Percentiles rank a stretch among this genome's conserved stretches.
Evolutionary conservation across 2,329 filamentous ascomycete genomes (phyloP).

Genomic region (Lasiodiplodia sp.): DNA sequence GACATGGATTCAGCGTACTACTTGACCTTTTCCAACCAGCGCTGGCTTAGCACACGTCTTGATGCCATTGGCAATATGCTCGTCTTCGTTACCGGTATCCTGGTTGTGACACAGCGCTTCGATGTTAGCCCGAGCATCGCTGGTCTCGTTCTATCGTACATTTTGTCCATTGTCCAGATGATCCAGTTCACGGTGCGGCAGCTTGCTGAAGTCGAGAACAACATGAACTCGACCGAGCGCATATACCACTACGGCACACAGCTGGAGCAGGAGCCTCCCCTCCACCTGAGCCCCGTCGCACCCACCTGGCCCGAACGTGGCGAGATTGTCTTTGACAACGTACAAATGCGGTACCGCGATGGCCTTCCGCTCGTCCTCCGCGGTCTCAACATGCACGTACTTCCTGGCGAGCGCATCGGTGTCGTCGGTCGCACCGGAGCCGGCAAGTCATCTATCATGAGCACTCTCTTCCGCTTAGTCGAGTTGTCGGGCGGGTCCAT

Average conservation of each 20-base stretch:
- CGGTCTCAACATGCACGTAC: slow-evolving; percentile 69
- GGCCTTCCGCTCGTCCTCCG: slow-evolving; percentile 59
- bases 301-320: slow-evolving; percentile 85
- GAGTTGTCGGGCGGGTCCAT: slow-evolving; percentile 58
- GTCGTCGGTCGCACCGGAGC: slow-evolving; percentile 84
- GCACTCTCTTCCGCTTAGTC: slow-evolving; percentile 76
- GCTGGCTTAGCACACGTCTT: slow-evolving; percentile 87
- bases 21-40: slow-evolving; percentile 92
- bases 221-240: slow-evolving; percentile 96
- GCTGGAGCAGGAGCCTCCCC: slow-evolving; percentile 87
- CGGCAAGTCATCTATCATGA: slow-evolving; percentile 85
- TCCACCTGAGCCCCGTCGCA: slow-evolving; percentile 75
- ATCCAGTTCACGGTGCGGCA: slow-evolving; percentile 95
- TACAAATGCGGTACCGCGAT: slow-evolving; percentile 60
- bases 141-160: slow-evolving; percentile 90
- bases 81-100: slow-evolving; percentile 85
- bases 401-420: slow-evolving; percentile 79
- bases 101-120: slow-evolving; percentile 92
- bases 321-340: slow-evolving; percentile 64
- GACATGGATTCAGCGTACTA: slow-evolving; percentile 95
- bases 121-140: slow-evolving; percentile 82
- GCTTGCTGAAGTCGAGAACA: slow-evolving; percentile 94
- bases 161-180: slow-evolving; percentile 92
- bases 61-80: slow-evolving; percentile 84
- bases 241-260: slow-evolving; percentile 87